Evolutionary conservation across 306 rosid species (phyloP), one percentile per base, ranked within the genome.

Genomic region (Sicyos edulis): DNA sequence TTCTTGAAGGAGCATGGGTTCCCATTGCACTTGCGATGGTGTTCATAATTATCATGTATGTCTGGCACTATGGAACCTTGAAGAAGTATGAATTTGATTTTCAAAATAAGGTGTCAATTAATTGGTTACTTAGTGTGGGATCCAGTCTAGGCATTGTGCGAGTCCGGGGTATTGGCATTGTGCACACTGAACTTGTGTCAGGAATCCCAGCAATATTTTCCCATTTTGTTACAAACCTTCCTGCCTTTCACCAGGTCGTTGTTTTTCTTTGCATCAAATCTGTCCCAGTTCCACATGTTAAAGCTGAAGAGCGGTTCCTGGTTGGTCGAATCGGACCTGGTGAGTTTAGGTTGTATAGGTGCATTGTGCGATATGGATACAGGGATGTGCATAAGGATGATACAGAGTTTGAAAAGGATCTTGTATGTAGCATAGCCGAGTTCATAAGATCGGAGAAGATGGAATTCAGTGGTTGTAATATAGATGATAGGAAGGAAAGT

Each of bases 1-100:
- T 72, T 15, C 50, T 54, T 11, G 65, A 72, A 54, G 75, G 75
- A 26, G 75, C 75, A 5, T 72, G 75, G 75, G 64, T 72, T 10
- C 75, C 75, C n/a, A 54, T 72, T 29, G 64, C 17, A 17, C 75
- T 72, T 44, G 52, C 75, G 0, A 16, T 37, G 22, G 21, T 72
- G n/a, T 54, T 72, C 53, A 15, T 72, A 52, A 20, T 54, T 51
- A 22, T 72, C 24, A 54, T 72, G 75, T 72, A 32, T 16, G 64
- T 54, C 32, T 72, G 75, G 75, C 75, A 72, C 63, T 72, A 72
- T 19, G 75, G 64, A 10, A 72, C 75, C 8, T 26, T 32, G 16
- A 72, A 72, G 64, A 72, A 72, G 52, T 72, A 72, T 5, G 75
- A 72, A 72, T 55, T 72, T 13, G 75, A 72, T n/a, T 32, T 72